Base-by-base conservation (phyloP, 257 asterid genomes). In the Catharanthus roseus region DNA sequence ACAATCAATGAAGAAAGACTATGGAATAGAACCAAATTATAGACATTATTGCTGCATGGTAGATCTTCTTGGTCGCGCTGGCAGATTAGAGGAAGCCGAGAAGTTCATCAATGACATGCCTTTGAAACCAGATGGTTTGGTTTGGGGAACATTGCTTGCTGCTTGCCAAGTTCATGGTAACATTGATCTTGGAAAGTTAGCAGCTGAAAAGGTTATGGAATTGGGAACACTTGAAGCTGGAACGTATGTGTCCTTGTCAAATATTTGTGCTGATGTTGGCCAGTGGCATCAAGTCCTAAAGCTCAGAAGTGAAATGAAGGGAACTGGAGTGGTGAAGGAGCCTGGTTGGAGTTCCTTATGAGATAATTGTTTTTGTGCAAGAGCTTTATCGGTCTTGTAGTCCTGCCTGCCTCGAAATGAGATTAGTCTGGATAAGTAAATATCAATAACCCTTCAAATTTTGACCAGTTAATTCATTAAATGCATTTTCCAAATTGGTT, bases 31-130 rank as follows among this genome's bases (percentile, higher is more conserved):
- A 78, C 95, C 97, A 21, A 76, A 80, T 47, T 72, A 74, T 73
- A 81, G 78, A 72, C 98, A 93, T 83, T 93, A 89, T 42, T 79
- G 87, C 21, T 86, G 95, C 61, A 86, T 89, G 90, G 95, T 91
- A 73, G 93, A 88, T 77, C 74, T 91, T 81, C 93, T 93, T 64
- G 89, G 97, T 50, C 92, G 96, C 13, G 87, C 96, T 1, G 96
- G 97, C 36, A 82, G 86, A 78, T 45, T 91, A 16, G 80, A 83
- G 67, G 96, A 93, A 78, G 97, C 97, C 31, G 79, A 82, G 82
- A 84, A 73, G 74, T 82, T 93, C 55, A 84, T 91, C 53, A 16
- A n/a, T 24, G 68, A 77, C 55, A 87, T 87, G 96, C 97, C 89
- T 50, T 53, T 85, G 51, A 68, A 83, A 75, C 78, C 93, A 26